phyloP scores from a whole-genome alignment of 805 yeast species.

The Naumovozyma dairenensis region DNA sequence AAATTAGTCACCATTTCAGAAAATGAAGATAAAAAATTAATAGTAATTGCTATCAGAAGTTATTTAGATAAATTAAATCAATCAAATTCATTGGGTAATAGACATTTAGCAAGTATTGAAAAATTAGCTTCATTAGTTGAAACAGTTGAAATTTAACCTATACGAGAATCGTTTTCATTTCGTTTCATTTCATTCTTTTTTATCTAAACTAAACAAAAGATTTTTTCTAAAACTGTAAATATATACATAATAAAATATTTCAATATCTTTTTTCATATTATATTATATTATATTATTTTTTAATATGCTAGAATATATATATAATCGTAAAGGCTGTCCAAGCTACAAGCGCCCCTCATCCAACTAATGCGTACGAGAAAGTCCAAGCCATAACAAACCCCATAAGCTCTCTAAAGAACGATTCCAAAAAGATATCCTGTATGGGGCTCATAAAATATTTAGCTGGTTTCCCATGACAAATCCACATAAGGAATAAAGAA shows the following conservation, averaged over 20 bases:
- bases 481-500: constrained; percentile 25
- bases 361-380: constrained; percentile 39
- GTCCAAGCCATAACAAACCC: constrained; percentile 54
- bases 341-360: too few relatives aligned
- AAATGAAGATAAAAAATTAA: constrained; percentile 54
- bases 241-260: constrained; percentile 4
- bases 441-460: constrained; percentile 34
- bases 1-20: constrained; percentile 78
- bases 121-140: constrained; percentile 28
- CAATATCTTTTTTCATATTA: constrained; percentile 3
- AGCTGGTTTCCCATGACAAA: constrained; percentile 29
- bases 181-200: constrained; percentile 1
- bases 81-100: constrained; percentile 25
- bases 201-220: neutral
- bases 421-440: constrained; percentile 34
- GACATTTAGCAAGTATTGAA: constrained; percentile 31
- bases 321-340: too few relatives aligned
- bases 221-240: neutral
- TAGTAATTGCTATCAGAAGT: constrained; percentile 69
- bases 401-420: constrained; percentile 39
- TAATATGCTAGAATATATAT: too few relatives aligned
- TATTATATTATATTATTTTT: neutral
- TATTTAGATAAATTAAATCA: constrained; percentile 50
- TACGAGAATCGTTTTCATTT: neutral
- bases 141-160: constrained; percentile 14